Percentiles rank a stretch among this genome's conserved stretches.
Conservation (phyloP, 768 basidiomycete species). For the Coprinopsis marcescibilis region DNA sequence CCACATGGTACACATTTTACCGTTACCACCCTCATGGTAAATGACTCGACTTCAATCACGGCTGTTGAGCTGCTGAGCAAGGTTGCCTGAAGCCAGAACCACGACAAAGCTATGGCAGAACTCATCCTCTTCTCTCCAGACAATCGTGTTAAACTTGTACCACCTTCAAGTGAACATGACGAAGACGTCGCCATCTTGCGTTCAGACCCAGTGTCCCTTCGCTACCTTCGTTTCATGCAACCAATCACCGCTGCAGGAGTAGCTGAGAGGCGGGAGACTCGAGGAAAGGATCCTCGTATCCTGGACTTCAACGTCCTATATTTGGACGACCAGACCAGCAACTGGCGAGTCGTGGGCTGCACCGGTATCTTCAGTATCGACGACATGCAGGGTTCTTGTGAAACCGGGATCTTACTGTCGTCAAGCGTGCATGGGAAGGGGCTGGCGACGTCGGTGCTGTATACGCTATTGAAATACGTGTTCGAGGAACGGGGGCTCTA, state of each 20-base stretch:
- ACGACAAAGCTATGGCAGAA: no score
- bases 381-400: slow-evolving; percentile 27
- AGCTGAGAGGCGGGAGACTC: slow-evolving; percentile 25
- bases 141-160: slow-evolving; percentile 27
- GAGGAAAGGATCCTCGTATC: slow-evolving; percentile 25
- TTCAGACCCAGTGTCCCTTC: slow-evolving; percentile 30
- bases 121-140: slow-evolving; percentile 25
- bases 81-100: no score
- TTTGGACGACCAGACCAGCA: slow-evolving; percentile 21
- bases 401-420: slow-evolving; percentile 35
- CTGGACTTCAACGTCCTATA: slow-evolving; percentile 34
- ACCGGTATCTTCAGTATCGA: slow-evolving; percentile 34
- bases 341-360: slow-evolving; percentile 31
- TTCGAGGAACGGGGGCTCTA: slow-evolving; percentile 39
- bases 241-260: slow-evolving; percentile 28
- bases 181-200: slow-evolving; percentile 27
- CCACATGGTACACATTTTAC: no score
- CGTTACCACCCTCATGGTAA: no score
- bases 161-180: slow-evolving; percentile 30
- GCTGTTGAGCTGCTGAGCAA: no score
- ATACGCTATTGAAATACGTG: slow-evolving; percentile 30
- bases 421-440: slow-evolving; percentile 32
- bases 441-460: slow-evolving; percentile 37
- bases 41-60: no score
- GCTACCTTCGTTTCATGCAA: slow-evolving; percentile 34